Conservation (phyloP, 2,329 filamentous ascomycete species). For the Fusarium napiforme region DNA sequence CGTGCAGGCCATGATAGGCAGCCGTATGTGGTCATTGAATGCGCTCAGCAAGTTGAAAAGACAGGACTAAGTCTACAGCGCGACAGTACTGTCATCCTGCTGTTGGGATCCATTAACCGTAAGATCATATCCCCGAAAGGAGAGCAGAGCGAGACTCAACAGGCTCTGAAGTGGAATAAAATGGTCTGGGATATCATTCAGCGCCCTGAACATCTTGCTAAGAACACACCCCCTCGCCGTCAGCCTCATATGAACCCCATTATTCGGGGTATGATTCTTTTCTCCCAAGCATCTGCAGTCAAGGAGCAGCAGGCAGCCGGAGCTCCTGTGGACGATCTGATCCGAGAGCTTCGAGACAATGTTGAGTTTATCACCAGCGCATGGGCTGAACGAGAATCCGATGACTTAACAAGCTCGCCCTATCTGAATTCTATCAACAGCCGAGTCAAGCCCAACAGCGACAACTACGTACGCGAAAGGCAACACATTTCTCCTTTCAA, state of each 20-base stretch:
- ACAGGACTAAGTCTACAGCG: slow-evolving; percentile 59
- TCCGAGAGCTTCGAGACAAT: slow-evolving; percentile 45
- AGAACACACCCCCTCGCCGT: slow-evolving; percentile 23
- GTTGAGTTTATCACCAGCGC: slow-evolving; percentile 41
- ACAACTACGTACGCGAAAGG: not conserved
- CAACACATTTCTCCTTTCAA: slow-evolving; percentile 37
- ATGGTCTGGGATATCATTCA: slow-evolving; percentile 62
- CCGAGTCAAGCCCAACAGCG: slow-evolving; percentile 8
- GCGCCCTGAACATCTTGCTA: slow-evolving; percentile 52
- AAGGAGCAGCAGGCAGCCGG: slow-evolving; percentile 42
- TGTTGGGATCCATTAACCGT: slow-evolving; percentile 46
- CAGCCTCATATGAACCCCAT: slow-evolving; percentile 43
- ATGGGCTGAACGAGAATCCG: slow-evolving; percentile 40
- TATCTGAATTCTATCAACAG: slow-evolving; percentile 46
- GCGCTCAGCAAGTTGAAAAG: slow-evolving; percentile 57
- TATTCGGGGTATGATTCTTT: slow-evolving; percentile 48
- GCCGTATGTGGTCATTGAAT: slow-evolving; percentile 61
- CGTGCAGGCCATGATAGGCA: slow-evolving; percentile 54
- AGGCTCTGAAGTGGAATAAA: slow-evolving; percentile 59
- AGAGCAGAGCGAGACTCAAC: slow-evolving; percentile 49
- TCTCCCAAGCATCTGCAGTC: slow-evolving; percentile 42
- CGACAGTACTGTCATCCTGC: slow-evolving; percentile 52
- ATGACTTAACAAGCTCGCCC: slow-evolving; percentile 31
- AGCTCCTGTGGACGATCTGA: slow-evolving; percentile 40
- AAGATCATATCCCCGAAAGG: slow-evolving; percentile 50